These are phyloP conservation scores for Gaeumannomyces sp. DNA, from an alignment of 2,329 filamentous ascomycete genomes.

Conservation along the genomic window DNA sequence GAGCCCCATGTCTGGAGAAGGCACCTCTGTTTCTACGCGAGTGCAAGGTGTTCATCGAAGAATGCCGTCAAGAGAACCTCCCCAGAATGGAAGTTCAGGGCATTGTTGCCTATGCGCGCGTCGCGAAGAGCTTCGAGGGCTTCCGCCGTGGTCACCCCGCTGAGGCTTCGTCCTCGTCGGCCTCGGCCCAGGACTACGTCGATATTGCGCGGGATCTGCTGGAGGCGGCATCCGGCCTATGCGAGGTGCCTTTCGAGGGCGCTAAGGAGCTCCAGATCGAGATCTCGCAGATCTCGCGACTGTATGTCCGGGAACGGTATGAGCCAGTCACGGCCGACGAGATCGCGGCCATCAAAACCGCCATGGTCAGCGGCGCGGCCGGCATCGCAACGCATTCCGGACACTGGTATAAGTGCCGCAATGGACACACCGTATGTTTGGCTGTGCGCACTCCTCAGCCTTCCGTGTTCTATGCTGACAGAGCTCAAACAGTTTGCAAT, in stretches of 20 bases:
- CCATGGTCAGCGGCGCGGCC: conserved; percentile 44
- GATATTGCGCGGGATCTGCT: conserved; percentile 17
- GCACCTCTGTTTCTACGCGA: too few relatives aligned
- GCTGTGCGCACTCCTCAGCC: too few relatives aligned
- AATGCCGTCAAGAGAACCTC: too few relatives aligned
- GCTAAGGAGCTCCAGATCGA: conserved; percentile 14
- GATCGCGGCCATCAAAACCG: conserved; percentile 40
- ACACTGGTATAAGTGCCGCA: conserved; percentile 55
- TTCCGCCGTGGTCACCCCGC: too few relatives aligned
- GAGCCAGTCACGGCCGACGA: conserved; percentile 42
- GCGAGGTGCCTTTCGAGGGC: not conserved
- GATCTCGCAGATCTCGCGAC: conserved; percentile 14
- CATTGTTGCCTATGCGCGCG: too few relatives aligned
- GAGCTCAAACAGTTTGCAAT: conserved; percentile 43
- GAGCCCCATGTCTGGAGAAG: too few relatives aligned
- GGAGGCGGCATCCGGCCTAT: not conserved
- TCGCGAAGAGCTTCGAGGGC: too few relatives aligned
- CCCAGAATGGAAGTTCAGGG: too few relatives aligned
- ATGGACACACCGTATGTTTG: conserved; percentile 39
- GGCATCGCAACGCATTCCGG: conserved; percentile 36
- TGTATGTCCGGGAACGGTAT: conserved; percentile 32
- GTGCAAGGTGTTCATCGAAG: too few relatives aligned
- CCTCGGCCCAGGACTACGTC: conserved; percentile 14
- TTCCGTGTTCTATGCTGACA: not conserved
- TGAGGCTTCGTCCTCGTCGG: too few relatives aligned